Evolutionary conservation across 179 eudicot species (phyloP).

Genomic region (Sideroxylon spinosum): DNA sequence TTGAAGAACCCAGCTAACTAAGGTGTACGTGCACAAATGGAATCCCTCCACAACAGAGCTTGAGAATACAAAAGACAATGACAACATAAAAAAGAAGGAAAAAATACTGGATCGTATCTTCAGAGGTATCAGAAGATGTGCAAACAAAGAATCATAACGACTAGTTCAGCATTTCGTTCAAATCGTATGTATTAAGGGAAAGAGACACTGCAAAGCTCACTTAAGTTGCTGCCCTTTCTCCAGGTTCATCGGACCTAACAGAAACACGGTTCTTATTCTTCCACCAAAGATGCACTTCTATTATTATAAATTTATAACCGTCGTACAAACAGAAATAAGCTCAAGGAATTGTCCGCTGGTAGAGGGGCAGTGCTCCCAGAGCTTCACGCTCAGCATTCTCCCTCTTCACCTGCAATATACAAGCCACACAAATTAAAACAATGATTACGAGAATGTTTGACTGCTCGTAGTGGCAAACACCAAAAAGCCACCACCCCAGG

Average conservation of each 20-base stretch:
- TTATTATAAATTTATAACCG: background rate
- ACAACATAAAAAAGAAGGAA: no score
- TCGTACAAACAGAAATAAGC: background rate
- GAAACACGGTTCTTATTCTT: slow-evolving; percentile 5
- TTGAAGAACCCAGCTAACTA: no score
- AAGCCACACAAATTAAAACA: background rate
- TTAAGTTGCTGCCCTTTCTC: slow-evolving; percentile 1
- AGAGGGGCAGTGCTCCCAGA: slow-evolving; percentile 68
- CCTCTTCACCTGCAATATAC: slow-evolving; percentile 44
- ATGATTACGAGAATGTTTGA: background rate
- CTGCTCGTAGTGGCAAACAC: background rate
- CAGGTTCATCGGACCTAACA: slow-evolving; percentile 9
- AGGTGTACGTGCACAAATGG: no score
- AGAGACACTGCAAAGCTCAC: background rate
- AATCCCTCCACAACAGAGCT: no score
- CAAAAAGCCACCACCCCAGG: background rate
- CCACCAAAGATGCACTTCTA: background rate
- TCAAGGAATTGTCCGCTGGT: slow-evolving; percentile 58
- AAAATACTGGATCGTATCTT: no score
- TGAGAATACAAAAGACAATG: no score
- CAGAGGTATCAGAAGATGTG: background rate
- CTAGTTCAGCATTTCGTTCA: background rate
- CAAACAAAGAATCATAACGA: background rate
- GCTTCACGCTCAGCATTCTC: slow-evolving; percentile 72
- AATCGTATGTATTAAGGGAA: background rate